Base-by-base conservation (phyloP, 2,329 filamentous ascomycete species). In the Byssothecium circinans region DNA sequence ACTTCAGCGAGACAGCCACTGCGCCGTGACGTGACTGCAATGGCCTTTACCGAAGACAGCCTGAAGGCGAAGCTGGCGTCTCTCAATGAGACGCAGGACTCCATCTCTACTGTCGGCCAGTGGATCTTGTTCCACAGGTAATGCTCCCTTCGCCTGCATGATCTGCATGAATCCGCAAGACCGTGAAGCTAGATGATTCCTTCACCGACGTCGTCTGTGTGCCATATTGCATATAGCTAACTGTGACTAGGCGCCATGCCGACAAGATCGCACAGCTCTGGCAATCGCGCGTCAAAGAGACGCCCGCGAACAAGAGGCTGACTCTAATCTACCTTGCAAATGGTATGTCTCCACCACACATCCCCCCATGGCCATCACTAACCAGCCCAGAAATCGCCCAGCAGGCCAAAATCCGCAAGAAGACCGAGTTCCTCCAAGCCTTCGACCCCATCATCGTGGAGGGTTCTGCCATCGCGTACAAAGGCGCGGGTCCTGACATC, bases 91-190 rank as follows among this genome's bases (percentile, higher is more conserved):
- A 95, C 91, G 10, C 92, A 99, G 71, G 94, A 99, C 70, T 95
- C 91, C 74, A 97, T 99, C 66, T 84, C 95, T 52, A 92, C 89
- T 29, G 91, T 95, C 53, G 91, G 94, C 48, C 92, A 97, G 84
- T 99, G 95, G 95, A 94, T 99, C 53, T 95, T 99, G 87, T 99
- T 99, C 71, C 92, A 99, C 75, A 87, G 91, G 91, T 95, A 84
- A 58, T 14, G 29, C 29, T 32, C 29, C 29, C 47, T 42, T 48
- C 12, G 12, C 12, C n/a, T n/a, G n/a, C n/a, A n/a, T n/a, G n/a
- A 12, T 14, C 42, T 33, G 47, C 49, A 46, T 34, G 25, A 40
- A 11, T 43, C 30, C 12, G 36, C 27, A 27, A 27, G 6, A 32
- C 10, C 23, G 10, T 25, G 23, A 25, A 25, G 23, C 23, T 29